Evolutionary conservation across 495 filamentous ascomycete genomes (phyloP), one percentile per base, ranked within the genome.

Genomic region (Aspergillus biplanus): DNA sequence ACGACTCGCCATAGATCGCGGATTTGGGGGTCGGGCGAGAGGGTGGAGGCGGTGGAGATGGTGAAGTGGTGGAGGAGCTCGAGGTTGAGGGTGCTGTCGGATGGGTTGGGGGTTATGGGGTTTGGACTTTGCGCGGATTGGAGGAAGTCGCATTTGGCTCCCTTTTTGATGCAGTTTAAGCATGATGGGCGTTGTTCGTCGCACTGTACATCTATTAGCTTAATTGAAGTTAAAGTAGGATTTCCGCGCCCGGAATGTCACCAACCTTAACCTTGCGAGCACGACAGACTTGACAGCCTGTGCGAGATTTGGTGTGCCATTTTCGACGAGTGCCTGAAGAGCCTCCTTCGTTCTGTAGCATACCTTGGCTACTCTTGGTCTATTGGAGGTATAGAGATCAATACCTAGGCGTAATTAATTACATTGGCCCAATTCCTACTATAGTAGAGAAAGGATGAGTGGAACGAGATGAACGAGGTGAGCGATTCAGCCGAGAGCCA

Each of bases 41-140:
- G 21, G 3, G 57, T 59, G 27, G 31, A 6, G 46, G 34, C 47
- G 0, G 57, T 59, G 13, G 44, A 49, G 7, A 47, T 39, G 16
- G 57, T 50, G n/a, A 49, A 59, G 11, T 50, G 46, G 15, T 59
- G 57, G 15, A 59, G 57, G 33, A 59, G 57, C 33, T 52, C 16
- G 31, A 59, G 33, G 7, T 52, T 33, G 16, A 49, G 13, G 7
- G 1, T 9, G 18, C 46, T 7, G 6, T 21, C 1, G 6, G 6
- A 2, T 21, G 37, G 13, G 21, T 2, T 39, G 37, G 7, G 13
- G 37, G 1, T 13, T 39, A 13, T 39, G 37, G 1, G 13, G 13
- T 0, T 13, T 27, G 21, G 21, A 39, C 37, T 39, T 13, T 13
- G 13, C 7, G 37, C 37, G 37, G 7, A 7, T 39, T 13, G 8